These are phyloP conservation scores for Fonsecaea nubica DNA, from an alignment of 2,329 filamentous ascomycete species.

Conservation along the genomic window DNA sequence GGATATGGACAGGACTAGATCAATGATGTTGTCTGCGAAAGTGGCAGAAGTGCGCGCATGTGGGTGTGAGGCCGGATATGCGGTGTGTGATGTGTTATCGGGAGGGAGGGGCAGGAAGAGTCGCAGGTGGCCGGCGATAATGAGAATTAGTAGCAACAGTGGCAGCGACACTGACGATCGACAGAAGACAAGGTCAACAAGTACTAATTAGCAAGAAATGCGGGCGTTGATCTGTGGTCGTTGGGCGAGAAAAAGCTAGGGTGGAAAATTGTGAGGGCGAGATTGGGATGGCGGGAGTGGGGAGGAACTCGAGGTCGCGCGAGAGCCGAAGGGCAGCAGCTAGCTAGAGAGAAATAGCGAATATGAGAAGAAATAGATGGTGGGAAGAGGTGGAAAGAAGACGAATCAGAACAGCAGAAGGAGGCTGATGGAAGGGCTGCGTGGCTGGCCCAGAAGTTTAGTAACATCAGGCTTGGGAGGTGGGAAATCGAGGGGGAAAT, in stretches of 20 bases:
- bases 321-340: neutral
- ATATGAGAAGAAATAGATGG: too few species aligned
- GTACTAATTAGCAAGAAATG: neutral
- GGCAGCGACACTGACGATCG: neutral
- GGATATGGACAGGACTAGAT: neutral
- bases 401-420: neutral
- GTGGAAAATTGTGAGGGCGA: neutral
- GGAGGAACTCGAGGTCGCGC: neutral
- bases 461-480: neutral
- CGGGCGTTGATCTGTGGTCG: neutral
- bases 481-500: neutral
- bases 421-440: conserved; percentile 1
- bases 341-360: neutral
- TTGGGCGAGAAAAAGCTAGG: neutral
- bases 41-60: conserved; percentile 1
- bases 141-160: neutral
- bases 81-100: conserved; percentile 9
- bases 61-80: conserved; percentile 6
- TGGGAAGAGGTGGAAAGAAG: neutral
- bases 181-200: neutral
- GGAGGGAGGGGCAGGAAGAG: neutral
- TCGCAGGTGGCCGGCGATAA: neutral
- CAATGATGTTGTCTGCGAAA: neutral
- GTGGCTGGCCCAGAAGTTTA: neutral
- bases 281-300: neutral